Evolutionary conservation across 306 rosid genomes (phyloP).

Genomic region (Lagenaria siceraria): DNA sequence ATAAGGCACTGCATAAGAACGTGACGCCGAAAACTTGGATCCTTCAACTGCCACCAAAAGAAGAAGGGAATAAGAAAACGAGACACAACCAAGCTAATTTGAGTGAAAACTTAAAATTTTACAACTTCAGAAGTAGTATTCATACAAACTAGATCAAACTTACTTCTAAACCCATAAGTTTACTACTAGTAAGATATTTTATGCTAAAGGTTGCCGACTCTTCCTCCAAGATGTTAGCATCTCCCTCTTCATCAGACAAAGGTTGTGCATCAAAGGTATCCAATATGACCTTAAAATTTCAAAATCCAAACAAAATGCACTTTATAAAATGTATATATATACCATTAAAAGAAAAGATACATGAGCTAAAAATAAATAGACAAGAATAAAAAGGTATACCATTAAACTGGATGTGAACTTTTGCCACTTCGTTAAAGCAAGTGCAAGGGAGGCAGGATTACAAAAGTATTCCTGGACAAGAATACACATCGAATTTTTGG

Average conservation of each 20-base stretch:
- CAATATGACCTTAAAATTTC: conserved; percentile 50
- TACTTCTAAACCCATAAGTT: conserved; percentile 95
- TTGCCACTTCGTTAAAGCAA: conserved; percentile 73
- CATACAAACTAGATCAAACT: background rate
- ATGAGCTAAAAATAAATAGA: background rate
- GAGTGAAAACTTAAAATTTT: background rate
- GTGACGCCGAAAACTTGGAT: conserved; percentile 91
- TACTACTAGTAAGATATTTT: conserved; percentile 94
- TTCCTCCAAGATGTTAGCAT: conserved; percentile 84
- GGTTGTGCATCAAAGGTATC: conserved; percentile 95
- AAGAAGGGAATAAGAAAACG: background rate
- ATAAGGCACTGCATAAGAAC: conserved; percentile 93
- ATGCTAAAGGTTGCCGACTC: conserved; percentile 82
- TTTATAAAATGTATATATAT: background rate
- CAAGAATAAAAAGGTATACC: conserved; percentile 28
- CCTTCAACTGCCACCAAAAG: conserved; percentile 48
- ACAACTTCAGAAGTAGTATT: background rate
- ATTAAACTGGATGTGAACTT: conserved; percentile 65
- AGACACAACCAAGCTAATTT: background rate
- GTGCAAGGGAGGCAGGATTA: conserved; percentile 53
- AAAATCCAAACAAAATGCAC: conserved; percentile 1
- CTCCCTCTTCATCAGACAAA: conserved; percentile 87
- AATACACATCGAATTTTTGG: background rate
- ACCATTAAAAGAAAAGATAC: background rate
- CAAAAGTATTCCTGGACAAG: conserved; percentile 71